Evolutionary conservation across 495 filamentous ascomycete species (phyloP).

Genomic region (Penicillium ucsense): DNA sequence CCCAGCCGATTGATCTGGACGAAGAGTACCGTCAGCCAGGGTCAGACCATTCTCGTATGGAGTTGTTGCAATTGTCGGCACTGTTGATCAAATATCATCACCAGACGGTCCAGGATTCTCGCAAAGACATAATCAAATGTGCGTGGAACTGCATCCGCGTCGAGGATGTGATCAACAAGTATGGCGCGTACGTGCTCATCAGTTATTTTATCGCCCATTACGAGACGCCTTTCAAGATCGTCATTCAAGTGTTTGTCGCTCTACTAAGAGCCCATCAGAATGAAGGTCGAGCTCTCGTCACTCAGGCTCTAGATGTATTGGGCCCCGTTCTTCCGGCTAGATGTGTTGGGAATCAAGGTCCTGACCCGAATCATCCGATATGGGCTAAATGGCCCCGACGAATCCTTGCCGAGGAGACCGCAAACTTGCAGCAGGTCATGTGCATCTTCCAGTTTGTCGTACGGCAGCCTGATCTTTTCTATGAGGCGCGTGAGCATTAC

Average conservation of each 20-base stretch:
- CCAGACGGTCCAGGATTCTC: constrained; percentile 71
- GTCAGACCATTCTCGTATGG: constrained; percentile 93
- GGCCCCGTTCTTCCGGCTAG: constrained; percentile 84
- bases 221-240: constrained; percentile 93
- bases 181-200: constrained; percentile 93
- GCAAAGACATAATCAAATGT: constrained; percentile 98
- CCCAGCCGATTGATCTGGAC: constrained; percentile 68
- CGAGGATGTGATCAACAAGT: constrained; percentile 98
- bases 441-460: constrained; percentile 97
- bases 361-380: constrained; percentile 53
- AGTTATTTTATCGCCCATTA: constrained; percentile 97
- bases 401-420: constrained; percentile 90
- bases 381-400: constrained; percentile 90
- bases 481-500: constrained; percentile 87
- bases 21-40: constrained; percentile 81
- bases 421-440: constrained; percentile 91
- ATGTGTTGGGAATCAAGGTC: constrained; percentile 26
- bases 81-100: constrained; percentile 91
- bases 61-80: constrained; percentile 87
- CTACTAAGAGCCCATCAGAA: constrained; percentile 87
- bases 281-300: constrained; percentile 85
- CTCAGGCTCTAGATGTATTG: constrained; percentile 86
- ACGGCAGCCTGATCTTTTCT: constrained; percentile 85
- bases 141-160: constrained; percentile 97
- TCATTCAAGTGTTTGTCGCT: constrained; percentile 84